Conservation (phyloP, 140 eudicot species). For the Senecio squalidus region DNA sequence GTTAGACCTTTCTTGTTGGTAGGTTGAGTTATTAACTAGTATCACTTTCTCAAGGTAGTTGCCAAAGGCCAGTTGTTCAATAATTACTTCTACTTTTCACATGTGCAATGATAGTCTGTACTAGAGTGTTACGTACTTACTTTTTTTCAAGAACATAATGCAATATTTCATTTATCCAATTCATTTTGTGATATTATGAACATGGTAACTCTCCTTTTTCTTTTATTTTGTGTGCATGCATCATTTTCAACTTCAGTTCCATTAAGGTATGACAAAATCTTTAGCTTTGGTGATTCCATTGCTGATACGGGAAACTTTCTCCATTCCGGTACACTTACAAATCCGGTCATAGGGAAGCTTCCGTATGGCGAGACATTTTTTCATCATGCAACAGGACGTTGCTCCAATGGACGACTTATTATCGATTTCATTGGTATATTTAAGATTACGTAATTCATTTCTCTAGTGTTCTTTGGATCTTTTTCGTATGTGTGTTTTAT, state of each 20-base stretch:
- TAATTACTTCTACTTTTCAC: too few species aligned
- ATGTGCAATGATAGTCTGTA: too few species aligned
- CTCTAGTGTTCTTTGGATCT: neutral
- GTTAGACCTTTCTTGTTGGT: too few species aligned
- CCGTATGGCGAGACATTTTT: conserved; percentile 83
- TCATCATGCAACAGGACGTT: conserved; percentile 71
- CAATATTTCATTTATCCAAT: too few species aligned
- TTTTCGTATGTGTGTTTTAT: neutral
- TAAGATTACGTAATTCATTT: neutral
- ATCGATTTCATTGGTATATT: conserved; percentile 65
- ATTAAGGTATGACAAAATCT: conserved; percentile 48
- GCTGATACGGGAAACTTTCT: conserved; percentile 82
- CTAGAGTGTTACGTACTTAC: too few species aligned
- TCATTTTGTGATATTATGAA: conserved; percentile 6
- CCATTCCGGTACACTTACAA: conserved; percentile 51
- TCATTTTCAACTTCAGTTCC: conserved; percentile 26
- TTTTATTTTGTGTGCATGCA: conserved; percentile 18
- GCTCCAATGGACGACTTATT: conserved; percentile 75
- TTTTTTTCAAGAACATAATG: too few species aligned
- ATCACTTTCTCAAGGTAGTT: too few species aligned
- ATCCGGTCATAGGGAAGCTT: conserved; percentile 60
- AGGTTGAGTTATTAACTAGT: too few species aligned
- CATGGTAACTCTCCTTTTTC: conserved; percentile 29
- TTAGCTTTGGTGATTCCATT: conserved; percentile 82
- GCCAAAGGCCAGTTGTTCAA: too few species aligned